A percentile compares a stretch with the other conserved stretches of the same genome.
Conservation (phyloP, 805 yeast genomes). For the Lipomyces starkeyi region DNA sequence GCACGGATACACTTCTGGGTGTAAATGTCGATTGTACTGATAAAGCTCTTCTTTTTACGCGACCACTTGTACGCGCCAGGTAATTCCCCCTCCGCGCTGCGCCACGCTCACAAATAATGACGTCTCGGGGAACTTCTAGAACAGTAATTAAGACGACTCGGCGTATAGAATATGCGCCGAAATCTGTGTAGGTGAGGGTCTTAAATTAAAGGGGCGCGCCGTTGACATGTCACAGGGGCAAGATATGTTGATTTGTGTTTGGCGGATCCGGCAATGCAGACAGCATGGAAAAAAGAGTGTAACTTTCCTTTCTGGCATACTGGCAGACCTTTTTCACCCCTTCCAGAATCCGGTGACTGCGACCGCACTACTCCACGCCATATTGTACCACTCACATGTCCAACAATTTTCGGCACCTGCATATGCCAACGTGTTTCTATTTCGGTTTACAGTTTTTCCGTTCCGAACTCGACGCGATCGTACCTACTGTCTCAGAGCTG, state of each 20-base stretch:
- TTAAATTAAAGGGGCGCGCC: conserved; percentile 1
- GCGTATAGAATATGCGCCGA: neutral
- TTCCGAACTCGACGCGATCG: neutral
- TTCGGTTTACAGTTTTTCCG: neutral
- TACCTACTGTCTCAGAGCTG: neutral
- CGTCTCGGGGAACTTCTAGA: too few species aligned
- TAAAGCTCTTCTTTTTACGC: neutral
- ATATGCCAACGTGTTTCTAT: neutral
- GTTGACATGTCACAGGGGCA: neutral
- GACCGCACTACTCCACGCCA: neutral
- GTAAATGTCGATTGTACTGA: neutral
- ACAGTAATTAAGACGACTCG: too few species aligned
- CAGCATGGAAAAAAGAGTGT: neutral
- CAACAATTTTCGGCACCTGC: neutral
- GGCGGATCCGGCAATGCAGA: neutral
- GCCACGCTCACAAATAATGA: too few species aligned
- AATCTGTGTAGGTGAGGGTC: neutral
- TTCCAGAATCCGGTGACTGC: neutral
- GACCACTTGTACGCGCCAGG: neutral
- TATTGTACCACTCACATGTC: neutral
- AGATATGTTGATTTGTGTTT: neutral
- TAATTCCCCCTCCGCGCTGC: too few species aligned
- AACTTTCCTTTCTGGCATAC: neutral
- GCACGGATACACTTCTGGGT: neutral
- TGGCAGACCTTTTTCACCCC: neutral